These are phyloP conservation scores for Panicum hallii DNA, from an alignment of 202 grass and related monocot species.

Conservation along the genomic window DNA sequence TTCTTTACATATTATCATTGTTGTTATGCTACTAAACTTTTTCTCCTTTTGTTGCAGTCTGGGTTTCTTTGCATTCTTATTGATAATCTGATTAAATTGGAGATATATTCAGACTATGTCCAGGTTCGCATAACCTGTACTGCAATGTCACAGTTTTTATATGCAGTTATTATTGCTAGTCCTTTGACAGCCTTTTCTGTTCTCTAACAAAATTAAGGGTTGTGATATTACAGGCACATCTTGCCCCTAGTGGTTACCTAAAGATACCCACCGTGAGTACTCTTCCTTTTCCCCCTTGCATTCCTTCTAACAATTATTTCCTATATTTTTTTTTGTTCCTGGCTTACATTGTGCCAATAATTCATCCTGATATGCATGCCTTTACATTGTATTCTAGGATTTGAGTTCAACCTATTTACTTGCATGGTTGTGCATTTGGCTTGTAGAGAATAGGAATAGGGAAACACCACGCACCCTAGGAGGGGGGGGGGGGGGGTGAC, in stretches of 20 bases:
- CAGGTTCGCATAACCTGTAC: conserved; percentile 66
- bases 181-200: conserved; percentile 2
- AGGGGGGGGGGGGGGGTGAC: no score
- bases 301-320: background rate
- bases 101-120: conserved; percentile 91
- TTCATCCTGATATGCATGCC: background rate
- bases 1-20: conserved; percentile 9
- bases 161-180: conserved; percentile 2
- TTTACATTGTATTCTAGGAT: conserved; percentile 13
- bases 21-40: conserved; percentile 31
- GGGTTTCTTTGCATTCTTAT: conserved; percentile 79
- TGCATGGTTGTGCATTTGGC: background rate
- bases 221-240: conserved; percentile 75
- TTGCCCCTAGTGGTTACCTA: conserved; percentile 86
- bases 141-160: conserved; percentile 12
- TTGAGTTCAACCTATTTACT: conserved; percentile 28
- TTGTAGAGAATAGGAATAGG: no score
- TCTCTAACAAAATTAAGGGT: conserved; percentile 43
- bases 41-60: conserved; percentile 58
- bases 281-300: conserved; percentile 26
- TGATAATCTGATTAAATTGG: conserved; percentile 78
- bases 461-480: no score
- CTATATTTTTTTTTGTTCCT: background rate
- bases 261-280: conserved; percentile 93
- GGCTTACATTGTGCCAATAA: background rate